Percentiles rank a stretch among this genome's conserved stretches.
Evolutionary conservation across 176 grass and related monocot genomes (phyloP).

Genomic region (Raddia distichophylla): DNA sequence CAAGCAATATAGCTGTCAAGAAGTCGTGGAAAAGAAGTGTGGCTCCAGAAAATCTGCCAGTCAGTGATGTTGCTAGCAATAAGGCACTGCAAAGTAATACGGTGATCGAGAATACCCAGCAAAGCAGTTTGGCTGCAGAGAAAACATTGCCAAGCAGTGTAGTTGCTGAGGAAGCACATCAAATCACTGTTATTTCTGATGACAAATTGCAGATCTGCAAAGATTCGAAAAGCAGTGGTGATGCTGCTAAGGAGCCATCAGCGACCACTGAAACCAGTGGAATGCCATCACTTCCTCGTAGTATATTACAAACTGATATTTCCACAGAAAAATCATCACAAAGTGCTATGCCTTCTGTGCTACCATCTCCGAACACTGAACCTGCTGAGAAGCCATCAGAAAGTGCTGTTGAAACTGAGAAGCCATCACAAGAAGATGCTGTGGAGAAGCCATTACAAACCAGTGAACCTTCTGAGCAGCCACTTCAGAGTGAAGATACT

Average conservation of each 20-base stretch:
- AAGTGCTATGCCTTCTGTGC: conserved; percentile 4
- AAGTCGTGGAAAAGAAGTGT: conserved; percentile 51
- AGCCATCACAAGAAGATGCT: conserved; percentile 20
- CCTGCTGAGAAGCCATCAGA: conserved; percentile 34
- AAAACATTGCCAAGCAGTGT: conserved; percentile 27
- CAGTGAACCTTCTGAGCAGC: conserved; percentile 35
- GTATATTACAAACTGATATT: conserved; percentile 18
- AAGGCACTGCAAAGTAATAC: conserved; percentile 37
- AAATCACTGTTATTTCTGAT: conserved; percentile 36
- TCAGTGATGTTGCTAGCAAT: conserved; percentile 27
- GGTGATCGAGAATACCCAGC: conserved; percentile 9
- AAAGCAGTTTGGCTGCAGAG: not conserved
- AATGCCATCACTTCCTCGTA: not conserved
- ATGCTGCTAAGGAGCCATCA: conserved; percentile 4
- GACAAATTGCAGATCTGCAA: conserved; percentile 5
- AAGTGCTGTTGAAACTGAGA: conserved; percentile 35
- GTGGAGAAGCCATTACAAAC: conserved; percentile 36
- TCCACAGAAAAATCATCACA: conserved; percentile 6
- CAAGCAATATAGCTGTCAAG: conserved; percentile 19
- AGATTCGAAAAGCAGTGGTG: conserved; percentile 13
- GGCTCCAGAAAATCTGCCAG: conserved; percentile 30
- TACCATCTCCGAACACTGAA: conserved; percentile 7
- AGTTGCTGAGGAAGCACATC: conserved; percentile 18
- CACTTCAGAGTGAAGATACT: conserved; percentile 39
- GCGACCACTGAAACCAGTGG: not conserved